Conservation (phyloP, 306 rosid genomes). For the Cucumis hystrix region DNA sequence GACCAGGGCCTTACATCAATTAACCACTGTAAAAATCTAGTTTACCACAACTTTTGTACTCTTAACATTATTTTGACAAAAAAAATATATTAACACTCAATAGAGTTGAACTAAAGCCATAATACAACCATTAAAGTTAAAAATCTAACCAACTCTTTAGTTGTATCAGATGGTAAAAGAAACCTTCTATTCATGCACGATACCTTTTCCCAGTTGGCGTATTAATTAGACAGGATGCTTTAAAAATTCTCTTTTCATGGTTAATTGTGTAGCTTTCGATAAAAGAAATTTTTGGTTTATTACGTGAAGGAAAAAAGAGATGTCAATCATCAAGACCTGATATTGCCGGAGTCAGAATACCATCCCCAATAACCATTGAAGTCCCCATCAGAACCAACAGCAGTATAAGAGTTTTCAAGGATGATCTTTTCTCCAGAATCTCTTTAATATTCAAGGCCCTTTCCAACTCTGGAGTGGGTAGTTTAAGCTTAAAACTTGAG, state of each 20-base stretch:
- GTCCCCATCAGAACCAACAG: slow-evolving; percentile 86
- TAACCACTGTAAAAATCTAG: neutral
- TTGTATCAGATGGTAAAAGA: neutral
- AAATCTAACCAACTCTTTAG: neutral
- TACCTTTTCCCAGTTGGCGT: neutral
- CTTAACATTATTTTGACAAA: neutral
- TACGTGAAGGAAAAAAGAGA: neutral
- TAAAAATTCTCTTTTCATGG: neutral
- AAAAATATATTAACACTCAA: neutral
- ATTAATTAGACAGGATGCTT: neutral
- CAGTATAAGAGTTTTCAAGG: slow-evolving; percentile 51
- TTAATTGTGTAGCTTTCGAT: neutral
- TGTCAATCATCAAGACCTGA: slow-evolving; percentile 41
- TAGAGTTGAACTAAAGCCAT: neutral
- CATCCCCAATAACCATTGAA: slow-evolving; percentile 95
- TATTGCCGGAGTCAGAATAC: slow-evolving; percentile 90
- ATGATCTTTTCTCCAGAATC: slow-evolving; percentile 43
- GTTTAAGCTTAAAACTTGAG: slow-evolving; percentile 79
- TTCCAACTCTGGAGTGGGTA: slow-evolving; percentile 85
- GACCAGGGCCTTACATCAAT: neutral
- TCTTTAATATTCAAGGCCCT: slow-evolving; percentile 81
- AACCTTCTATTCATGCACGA: neutral
- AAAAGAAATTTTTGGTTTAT: neutral
- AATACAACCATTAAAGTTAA: neutral
- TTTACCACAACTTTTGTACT: neutral